Conservation (phyloP, 352 stramenopile genomes). For the Pythium volutum region DNA sequence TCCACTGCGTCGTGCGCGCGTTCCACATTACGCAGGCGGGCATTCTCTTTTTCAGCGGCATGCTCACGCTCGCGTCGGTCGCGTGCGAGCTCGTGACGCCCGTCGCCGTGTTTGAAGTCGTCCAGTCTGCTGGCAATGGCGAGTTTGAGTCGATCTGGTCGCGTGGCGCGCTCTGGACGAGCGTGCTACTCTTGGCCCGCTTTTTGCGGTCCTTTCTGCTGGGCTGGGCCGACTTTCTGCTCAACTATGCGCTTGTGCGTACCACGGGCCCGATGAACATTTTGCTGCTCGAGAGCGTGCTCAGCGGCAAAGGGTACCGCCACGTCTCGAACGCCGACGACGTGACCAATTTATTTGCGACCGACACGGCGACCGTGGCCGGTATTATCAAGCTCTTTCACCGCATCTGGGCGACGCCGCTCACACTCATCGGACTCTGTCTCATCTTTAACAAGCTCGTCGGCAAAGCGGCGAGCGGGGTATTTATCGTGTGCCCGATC, state of each 20-base stretch:
- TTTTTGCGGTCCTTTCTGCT: constrained; percentile 35
- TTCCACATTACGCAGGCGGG: constrained; percentile 33
- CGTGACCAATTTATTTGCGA: constrained; percentile 34
- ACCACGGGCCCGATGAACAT: constrained; percentile 25
- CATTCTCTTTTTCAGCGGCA: constrained; percentile 32
- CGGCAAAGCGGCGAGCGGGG: constrained; percentile 27
- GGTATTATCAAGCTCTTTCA: constrained; percentile 31
- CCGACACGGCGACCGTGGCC: constrained; percentile 25
- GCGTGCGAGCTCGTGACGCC: constrained; percentile 37
- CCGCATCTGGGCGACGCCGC: constrained; percentile 31
- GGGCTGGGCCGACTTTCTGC: constrained; percentile 29
- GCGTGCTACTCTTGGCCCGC: constrained; percentile 27
- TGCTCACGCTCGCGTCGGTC: constrained; percentile 38
- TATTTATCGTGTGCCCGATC: constrained; percentile 36
- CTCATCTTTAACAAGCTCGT: constrained; percentile 28
- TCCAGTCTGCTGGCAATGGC: constrained; percentile 27
- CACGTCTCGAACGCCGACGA: constrained; percentile 6
- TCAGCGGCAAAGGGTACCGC: constrained; percentile 12
- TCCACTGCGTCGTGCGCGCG: constrained; percentile 31
- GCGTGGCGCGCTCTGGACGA: constrained; percentile 31
- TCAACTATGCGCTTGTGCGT: constrained; percentile 29
- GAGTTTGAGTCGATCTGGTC: constrained; percentile 26
- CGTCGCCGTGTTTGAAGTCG: constrained; percentile 43
- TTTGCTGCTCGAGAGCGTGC: constrained; percentile 32
- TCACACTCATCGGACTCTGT: constrained; percentile 32